Conservation (phyloP, 805 yeast genomes). For the Zygosaccharomyces rouxii region DNA sequence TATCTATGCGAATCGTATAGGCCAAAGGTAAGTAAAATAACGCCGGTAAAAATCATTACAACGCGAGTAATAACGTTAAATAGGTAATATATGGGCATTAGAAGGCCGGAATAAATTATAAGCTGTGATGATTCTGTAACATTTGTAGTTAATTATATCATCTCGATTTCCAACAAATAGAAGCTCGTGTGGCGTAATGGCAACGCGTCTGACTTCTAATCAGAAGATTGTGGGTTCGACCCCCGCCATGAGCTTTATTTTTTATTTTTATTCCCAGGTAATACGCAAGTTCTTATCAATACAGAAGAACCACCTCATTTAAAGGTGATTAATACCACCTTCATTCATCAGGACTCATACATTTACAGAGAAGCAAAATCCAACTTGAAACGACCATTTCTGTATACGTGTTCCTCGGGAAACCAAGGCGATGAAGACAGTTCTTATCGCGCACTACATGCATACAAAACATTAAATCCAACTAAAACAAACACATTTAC, state of each 20-base stretch:
- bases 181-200: slow-evolving; percentile 53
- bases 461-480: slow-evolving; percentile 5
- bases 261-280: background rate
- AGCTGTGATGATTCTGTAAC: background rate
- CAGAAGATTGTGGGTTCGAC: slow-evolving; percentile 55
- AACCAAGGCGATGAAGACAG: background rate
- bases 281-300: too few species aligned
- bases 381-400: too few species aligned
- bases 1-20: background rate
- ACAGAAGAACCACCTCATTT: too few species aligned
- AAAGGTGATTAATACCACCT: too few species aligned
- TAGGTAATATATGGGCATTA: background rate
- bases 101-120: background rate
- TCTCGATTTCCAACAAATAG: background rate
- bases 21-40: background rate
- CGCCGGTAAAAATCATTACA: background rate
- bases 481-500: background rate
- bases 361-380: too few species aligned
- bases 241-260: slow-evolving; percentile 47
- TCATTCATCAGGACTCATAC: too few species aligned
- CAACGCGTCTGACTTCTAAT: slow-evolving; percentile 55
- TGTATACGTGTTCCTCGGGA: background rate
- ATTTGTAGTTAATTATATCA: background rate
- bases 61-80: too few species aligned
- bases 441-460: background rate